Evolutionary conservation across 169 alveolate genomes (phyloP).

Genomic region (Haemoproteus tartakovskyi): DNA sequence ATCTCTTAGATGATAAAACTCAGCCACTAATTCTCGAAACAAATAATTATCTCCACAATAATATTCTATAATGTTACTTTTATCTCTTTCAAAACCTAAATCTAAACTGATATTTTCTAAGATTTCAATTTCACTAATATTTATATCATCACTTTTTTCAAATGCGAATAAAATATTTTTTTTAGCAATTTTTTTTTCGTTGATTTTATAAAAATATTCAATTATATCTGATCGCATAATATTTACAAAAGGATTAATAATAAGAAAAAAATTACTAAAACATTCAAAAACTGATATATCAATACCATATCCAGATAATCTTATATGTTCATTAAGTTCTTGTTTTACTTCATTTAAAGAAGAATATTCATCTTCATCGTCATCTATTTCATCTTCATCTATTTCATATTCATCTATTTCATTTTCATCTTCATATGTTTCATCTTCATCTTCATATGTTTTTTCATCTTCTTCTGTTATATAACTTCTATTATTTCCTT

Average conservation of each 20-base stretch:
- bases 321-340: not conserved
- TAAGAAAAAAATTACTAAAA: constrained; percentile 49
- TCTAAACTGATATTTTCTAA: constrained; percentile 61
- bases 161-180: constrained; percentile 48
- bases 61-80: constrained; percentile 49
- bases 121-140: constrained; percentile 54
- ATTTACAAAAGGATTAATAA: constrained; percentile 47
- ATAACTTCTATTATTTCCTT: not conserved
- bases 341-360: constrained; percentile 43
- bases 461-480: not conserved
- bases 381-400: not conserved
- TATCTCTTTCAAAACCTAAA: constrained; percentile 43
- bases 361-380: constrained; percentile 22
- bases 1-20: constrained; percentile 63
- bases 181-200: constrained; percentile 46
- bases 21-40: constrained; percentile 52
- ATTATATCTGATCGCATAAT: constrained; percentile 58
- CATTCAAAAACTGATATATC: constrained; percentile 63
- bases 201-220: constrained; percentile 64
- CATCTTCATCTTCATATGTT: not conserved
- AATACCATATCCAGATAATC: constrained; percentile 57
- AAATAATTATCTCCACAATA: constrained; percentile 51
- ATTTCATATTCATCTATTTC: not conserved
- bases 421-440: not conserved
- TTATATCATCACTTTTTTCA: constrained; percentile 60